Evolutionary conservation across 2,329 filamentous ascomycete genomes (phyloP).

Genomic region (Exophiala viscosa): DNA sequence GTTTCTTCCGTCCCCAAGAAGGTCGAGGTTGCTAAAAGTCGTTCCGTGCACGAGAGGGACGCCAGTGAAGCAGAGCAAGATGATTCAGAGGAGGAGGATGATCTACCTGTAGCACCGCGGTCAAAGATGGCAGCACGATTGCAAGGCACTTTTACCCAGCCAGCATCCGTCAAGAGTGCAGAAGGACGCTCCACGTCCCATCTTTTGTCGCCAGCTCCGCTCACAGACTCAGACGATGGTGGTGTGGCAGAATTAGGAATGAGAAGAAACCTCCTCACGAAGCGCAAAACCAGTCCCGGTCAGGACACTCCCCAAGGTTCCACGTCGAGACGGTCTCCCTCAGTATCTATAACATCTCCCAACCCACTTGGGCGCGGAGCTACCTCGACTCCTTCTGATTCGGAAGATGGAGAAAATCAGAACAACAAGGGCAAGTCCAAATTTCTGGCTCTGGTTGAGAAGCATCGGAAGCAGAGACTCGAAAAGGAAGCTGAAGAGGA

Average conservation of each 20-base stretch:
- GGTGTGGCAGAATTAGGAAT: slow-evolving; percentile 31
- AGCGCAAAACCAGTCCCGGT: slow-evolving; percentile 34
- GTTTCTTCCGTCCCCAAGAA: slow-evolving; percentile 8
- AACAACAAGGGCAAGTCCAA: slow-evolving; percentile 50
- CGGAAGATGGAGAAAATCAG: slow-evolving; percentile 24
- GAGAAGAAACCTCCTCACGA: slow-evolving; percentile 32
- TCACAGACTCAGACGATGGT: slow-evolving; percentile 17
- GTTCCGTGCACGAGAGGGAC: not conserved
- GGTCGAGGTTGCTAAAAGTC: not conserved
- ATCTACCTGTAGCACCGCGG: slow-evolving; percentile 49
- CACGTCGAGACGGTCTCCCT: slow-evolving; percentile 33
- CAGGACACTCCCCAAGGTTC: slow-evolving; percentile 2
- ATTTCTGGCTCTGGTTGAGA: slow-evolving; percentile 68
- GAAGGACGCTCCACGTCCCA: slow-evolving; percentile 2
- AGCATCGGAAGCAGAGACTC: slow-evolving; percentile 68
- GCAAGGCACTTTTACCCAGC: slow-evolving; percentile 37
- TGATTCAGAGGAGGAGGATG: slow-evolving; percentile 46
- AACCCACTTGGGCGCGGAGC: slow-evolving; percentile 11
- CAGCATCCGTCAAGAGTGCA: slow-evolving; percentile 2
- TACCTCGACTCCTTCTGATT: slow-evolving; percentile 28
- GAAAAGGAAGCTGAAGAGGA: slow-evolving; percentile 59
- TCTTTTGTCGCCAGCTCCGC: not conserved
- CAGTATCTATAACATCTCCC: slow-evolving; percentile 44
- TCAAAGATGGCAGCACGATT: slow-evolving; percentile 65
- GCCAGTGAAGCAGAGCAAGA: slow-evolving; percentile 20